A percentile compares a stretch with the other conserved stretches of the same genome.
Evolutionary conservation across 1,284 basidiomycete genomes (phyloP).

Genomic region (Cutaneotrichosporon curvatum): DNA sequence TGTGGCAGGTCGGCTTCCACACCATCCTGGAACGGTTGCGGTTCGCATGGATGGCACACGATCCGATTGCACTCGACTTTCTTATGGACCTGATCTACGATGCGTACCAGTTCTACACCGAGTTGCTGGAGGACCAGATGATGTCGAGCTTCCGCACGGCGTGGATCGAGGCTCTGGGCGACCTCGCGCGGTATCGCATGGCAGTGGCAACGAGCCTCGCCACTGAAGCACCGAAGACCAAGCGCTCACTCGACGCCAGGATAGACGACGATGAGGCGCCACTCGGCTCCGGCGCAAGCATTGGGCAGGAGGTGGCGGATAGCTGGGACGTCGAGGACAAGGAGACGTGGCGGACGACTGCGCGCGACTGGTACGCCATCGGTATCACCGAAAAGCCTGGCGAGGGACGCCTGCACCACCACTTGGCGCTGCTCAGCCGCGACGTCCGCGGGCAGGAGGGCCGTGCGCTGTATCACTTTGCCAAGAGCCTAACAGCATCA

Average conservation of each 20-base stretch:
- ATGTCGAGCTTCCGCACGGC: conserved; percentile 65
- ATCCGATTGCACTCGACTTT: conserved; percentile 54
- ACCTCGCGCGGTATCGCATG: conserved; percentile 91
- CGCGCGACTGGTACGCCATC: conserved; percentile 85
- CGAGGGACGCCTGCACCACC: conserved; percentile 85
- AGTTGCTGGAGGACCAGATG: conserved; percentile 73
- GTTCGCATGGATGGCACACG: conserved; percentile 55
- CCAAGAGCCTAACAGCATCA: conserved; percentile 87
- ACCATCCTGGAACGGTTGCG: conserved; percentile 82
- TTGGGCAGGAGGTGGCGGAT: conserved; percentile 79
- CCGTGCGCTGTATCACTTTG: conserved; percentile 83
- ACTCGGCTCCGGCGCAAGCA: conserved; percentile 55
- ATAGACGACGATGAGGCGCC: conserved; percentile 30
- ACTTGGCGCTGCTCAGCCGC: conserved; percentile 79
- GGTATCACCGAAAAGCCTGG: conserved; percentile 84
- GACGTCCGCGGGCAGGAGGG: conserved; percentile 77
- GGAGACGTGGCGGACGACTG: conserved; percentile 83
- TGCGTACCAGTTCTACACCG: conserved; percentile 88
- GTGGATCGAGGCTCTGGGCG: conserved; percentile 95
- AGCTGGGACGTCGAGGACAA: conserved; percentile 84
- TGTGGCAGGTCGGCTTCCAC: conserved; percentile 90
- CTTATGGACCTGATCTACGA: conserved; percentile 89
- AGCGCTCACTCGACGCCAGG: conserved; percentile 15
- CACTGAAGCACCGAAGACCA: conserved; percentile 31
- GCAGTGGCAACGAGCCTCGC: conserved; percentile 58